These are phyloP conservation scores for Mallotus japonicus DNA, from an alignment of 441 rosid genomes.

Conservation along the genomic window DNA sequence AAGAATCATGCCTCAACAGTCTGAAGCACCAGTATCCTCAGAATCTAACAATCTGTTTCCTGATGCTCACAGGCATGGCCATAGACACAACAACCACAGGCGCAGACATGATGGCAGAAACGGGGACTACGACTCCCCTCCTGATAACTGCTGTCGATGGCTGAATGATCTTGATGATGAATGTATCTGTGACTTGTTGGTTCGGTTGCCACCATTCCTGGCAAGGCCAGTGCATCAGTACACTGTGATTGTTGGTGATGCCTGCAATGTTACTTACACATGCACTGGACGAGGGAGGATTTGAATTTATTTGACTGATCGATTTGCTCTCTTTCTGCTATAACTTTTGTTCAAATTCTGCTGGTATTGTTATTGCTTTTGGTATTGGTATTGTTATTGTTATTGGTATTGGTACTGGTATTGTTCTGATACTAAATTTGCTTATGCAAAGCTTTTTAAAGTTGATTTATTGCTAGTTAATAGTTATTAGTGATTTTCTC, in stretches of 20 bases:
- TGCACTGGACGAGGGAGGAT: conserved; percentile 46
- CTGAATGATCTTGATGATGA: conserved; percentile 48
- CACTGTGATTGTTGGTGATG: conserved; percentile 40
- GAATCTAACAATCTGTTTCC: conserved; percentile 1
- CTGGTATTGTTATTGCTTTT: neutral
- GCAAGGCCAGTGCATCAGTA: conserved; percentile 47
- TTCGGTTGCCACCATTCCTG: conserved; percentile 55
- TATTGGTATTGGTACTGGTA: neutral
- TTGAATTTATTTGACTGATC: conserved; percentile 3
- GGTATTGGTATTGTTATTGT: neutral
- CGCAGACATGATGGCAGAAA: conserved; percentile 1
- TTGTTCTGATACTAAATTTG: neutral
- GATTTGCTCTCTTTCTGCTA: neutral
- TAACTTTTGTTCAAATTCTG: conserved; percentile 1
- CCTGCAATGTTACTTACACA: conserved; percentile 43
- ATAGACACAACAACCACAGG: conserved; percentile 12
- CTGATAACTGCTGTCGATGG: conserved; percentile 59
- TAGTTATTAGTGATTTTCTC: too few species aligned
- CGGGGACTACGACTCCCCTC: neutral
- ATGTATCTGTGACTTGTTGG: conserved; percentile 58
- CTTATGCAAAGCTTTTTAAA: neutral
- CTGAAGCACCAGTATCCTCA: conserved; percentile 24
- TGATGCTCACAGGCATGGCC: neutral
- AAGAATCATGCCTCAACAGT: conserved; percentile 19
- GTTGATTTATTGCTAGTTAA: neutral